Conservation (phyloP, 371 early-diverging fungal species). For the Zopfochytrium polystomum region DNA sequence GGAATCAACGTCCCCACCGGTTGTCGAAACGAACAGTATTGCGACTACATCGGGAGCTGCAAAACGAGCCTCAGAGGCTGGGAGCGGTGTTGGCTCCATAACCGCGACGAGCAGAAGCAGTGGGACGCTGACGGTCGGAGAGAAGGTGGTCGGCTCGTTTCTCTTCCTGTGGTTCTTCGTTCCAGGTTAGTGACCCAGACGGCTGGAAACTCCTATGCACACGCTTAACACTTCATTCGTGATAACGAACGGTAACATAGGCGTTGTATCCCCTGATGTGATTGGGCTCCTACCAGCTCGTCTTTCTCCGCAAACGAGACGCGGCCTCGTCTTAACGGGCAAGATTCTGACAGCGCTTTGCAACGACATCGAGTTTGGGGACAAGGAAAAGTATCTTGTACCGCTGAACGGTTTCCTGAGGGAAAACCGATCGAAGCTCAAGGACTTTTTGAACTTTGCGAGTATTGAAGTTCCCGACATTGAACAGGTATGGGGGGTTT, state of each 20-base stretch:
- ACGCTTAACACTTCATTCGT: background rate
- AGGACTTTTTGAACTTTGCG: slow-evolving; percentile 36
- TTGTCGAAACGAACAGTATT: no score
- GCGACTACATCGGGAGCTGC: no score
- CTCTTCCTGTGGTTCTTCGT: slow-evolving; percentile 62
- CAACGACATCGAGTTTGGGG: slow-evolving; percentile 65
- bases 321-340: slow-evolving; percentile 61
- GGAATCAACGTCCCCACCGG: no score
- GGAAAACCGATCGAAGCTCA: slow-evolving; percentile 44
- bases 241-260: slow-evolving; percentile 29
- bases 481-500: no score
- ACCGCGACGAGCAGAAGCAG: no score
- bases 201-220: background rate
- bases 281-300: slow-evolving; percentile 42
- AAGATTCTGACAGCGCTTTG: slow-evolving; percentile 63
- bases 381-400: slow-evolving; percentile 58
- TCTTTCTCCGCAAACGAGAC: slow-evolving; percentile 43
- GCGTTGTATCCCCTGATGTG: slow-evolving; percentile 58
- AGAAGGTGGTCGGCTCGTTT: slow-evolving; percentile 61
- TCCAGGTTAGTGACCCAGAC: no score
- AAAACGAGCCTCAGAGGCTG: no score
- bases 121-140: slow-evolving; percentile 20
- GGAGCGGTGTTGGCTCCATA: no score
- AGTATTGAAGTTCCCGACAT: background rate
- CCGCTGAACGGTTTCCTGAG: slow-evolving; percentile 56